phyloP scores from a whole-genome alignment of 164 flowering plant genomes.

The Berberis thunbergii region DNA sequence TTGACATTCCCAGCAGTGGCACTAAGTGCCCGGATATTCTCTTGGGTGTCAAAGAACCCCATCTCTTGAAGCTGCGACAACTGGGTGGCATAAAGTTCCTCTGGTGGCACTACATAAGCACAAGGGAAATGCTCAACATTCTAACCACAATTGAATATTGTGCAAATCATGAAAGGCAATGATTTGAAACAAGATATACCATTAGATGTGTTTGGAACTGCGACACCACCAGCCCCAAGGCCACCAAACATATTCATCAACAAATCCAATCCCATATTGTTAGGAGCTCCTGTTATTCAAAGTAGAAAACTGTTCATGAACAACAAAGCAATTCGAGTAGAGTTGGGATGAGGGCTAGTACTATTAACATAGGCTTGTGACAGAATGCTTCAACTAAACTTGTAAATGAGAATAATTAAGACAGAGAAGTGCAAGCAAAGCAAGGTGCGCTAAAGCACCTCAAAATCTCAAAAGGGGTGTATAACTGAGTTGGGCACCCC shows the following conservation, averaged over 20 bases:
- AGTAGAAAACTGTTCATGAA: background rate
- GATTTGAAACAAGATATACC: slow-evolving; percentile 17
- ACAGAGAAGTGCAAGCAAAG: background rate
- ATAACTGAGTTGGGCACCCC: too few relatives aligned
- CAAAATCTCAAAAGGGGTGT: too few relatives aligned
- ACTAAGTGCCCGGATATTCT: slow-evolving; percentile 75
- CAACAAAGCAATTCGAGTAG: background rate
- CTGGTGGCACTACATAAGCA: slow-evolving; percentile 66
- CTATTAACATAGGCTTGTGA: too few relatives aligned
- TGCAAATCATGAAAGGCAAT: background rate
- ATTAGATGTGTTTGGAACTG: slow-evolving; percentile 23
- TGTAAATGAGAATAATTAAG: background rate
- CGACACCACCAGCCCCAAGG: slow-evolving; percentile 38
- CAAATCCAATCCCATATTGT: slow-evolving; percentile 35
- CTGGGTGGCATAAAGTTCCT: slow-evolving; percentile 84
- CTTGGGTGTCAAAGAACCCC: slow-evolving; percentile 94
- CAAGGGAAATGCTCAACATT: background rate
- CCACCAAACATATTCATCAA: slow-evolving; percentile 65
- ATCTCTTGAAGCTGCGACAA: slow-evolving; percentile 91
- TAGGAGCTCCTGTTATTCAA: slow-evolving; percentile 20
- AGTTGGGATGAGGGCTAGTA: too few relatives aligned
- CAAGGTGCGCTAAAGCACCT: too few relatives aligned
- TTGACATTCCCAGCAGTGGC: slow-evolving; percentile 91
- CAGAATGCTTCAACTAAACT: too few relatives aligned
- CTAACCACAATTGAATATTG: background rate